Percentiles rank a stretch among this genome's conserved stretches.
Evolutionary conservation across 2,329 filamentous ascomycete genomes (phyloP).

Genomic region (Microcyclosporella mali): DNA sequence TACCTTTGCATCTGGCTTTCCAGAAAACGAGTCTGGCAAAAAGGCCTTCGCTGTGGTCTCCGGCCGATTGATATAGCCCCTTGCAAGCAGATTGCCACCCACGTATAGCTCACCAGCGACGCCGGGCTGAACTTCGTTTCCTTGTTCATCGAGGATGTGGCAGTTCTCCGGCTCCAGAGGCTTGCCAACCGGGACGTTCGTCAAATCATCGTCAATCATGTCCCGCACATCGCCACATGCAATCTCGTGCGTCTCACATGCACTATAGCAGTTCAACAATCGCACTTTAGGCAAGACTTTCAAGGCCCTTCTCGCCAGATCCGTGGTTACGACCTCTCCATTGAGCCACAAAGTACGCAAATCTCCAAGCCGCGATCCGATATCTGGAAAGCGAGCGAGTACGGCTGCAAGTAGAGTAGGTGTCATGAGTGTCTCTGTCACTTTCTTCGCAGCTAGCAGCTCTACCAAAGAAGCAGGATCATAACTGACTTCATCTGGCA

Average conservation of each 20-base stretch:
- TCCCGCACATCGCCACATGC: slow-evolving; percentile 68
- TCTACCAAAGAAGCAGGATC: slow-evolving; percentile 70
- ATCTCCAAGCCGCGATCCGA: slow-evolving; percentile 57
- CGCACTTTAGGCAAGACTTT: slow-evolving; percentile 62
- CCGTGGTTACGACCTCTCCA: slow-evolving; percentile 74
- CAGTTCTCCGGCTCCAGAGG: slow-evolving; percentile 62
- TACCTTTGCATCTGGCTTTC: slow-evolving; percentile 57
- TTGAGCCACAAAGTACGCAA: slow-evolving; percentile 72
- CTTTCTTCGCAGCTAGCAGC: slow-evolving; percentile 56
- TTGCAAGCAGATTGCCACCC: slow-evolving; percentile 65
- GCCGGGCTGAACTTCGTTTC: slow-evolving; percentile 57
- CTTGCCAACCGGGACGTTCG: slow-evolving; percentile 68
- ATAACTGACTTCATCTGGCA: slow-evolving; percentile 71
- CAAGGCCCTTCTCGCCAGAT: slow-evolving; percentile 63
- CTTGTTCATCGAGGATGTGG: slow-evolving; percentile 66
- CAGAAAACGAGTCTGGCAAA: slow-evolving; percentile 57
- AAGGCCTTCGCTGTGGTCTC: slow-evolving; percentile 72
- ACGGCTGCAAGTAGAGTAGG: slow-evolving; percentile 71
- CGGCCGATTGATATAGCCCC: slow-evolving; percentile 72
- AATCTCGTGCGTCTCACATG: slow-evolving; percentile 75
- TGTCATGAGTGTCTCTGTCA: slow-evolving; percentile 80
- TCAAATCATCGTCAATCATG: slow-evolving; percentile 55
- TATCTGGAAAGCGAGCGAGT: slow-evolving; percentile 60
- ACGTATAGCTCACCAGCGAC: slow-evolving; percentile 67
- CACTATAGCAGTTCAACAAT: slow-evolving; percentile 74